These are phyloP conservation scores for Puccinia brachypodii DNA, from an alignment of 1,284 basidiomycete species.

Conservation along the genomic window DNA sequence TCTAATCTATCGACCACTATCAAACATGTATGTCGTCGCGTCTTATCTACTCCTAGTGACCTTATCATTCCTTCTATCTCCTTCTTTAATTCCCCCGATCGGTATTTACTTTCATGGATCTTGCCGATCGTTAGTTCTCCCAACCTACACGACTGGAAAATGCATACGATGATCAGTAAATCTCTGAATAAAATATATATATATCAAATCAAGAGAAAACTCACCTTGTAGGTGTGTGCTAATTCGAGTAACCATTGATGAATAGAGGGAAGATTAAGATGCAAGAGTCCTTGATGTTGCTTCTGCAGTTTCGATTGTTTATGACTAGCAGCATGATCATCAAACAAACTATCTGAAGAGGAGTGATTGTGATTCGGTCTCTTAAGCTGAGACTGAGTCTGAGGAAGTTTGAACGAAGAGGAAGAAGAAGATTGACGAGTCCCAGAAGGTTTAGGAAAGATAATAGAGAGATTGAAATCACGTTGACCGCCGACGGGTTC, in stretches of 20 bases:
- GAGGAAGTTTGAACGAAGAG: neutral
- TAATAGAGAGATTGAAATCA: constrained; percentile 20
- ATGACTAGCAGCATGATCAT: no score
- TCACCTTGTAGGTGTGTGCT: constrained; percentile 13
- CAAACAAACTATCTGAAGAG: neutral
- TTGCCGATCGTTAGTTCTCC: constrained; percentile 36
- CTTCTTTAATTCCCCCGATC: neutral
- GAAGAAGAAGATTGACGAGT: no score
- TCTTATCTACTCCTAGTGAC: neutral
- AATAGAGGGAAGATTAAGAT: neutral
- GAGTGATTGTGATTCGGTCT: neutral
- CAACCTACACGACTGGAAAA: constrained; percentile 28
- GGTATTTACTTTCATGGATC: constrained; percentile 22
- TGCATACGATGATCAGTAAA: neutral
- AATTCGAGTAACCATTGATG: constrained; percentile 22
- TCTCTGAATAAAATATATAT: neutral
- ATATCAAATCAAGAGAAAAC: neutral
- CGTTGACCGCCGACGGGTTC: constrained; percentile 34
- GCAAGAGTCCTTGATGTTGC: neutral
- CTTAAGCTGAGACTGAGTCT: neutral
- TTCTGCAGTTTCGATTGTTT: no score
- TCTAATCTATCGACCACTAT: constrained; percentile 21
- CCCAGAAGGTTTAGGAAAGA: constrained; percentile 14
- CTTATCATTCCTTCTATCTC: constrained; percentile 27
- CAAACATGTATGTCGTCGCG: constrained; percentile 34